Percentiles rank a stretch among this genome's conserved stretches.
These are phyloP conservation scores for Sporothrix luriei DNA, from an alignment of 2,329 filamentous ascomycete genomes.

Conservation along the genomic window DNA sequence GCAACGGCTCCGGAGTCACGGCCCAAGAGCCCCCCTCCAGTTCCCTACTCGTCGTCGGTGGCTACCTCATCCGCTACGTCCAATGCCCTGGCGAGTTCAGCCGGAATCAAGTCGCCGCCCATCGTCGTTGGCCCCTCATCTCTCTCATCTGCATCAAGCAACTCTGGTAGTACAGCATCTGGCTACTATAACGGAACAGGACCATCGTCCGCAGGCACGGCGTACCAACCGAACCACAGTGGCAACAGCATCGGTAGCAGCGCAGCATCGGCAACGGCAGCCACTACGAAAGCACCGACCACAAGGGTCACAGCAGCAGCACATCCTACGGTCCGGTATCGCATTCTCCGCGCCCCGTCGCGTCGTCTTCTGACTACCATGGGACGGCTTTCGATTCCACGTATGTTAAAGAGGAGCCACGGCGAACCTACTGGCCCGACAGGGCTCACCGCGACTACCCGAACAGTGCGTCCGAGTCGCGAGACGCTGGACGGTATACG, in stretches of 20 bases:
- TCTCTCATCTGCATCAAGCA: conserved; percentile 9
- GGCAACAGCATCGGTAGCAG: background rate
- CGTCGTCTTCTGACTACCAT: conserved; percentile 15
- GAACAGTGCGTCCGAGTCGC: conserved; percentile 55
- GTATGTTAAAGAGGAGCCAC: conserved; percentile 66
- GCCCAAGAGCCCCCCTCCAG: conserved; percentile 2
- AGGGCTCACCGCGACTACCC: conserved; percentile 60
- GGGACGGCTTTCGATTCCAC: background rate
- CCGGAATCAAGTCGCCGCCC: conserved; percentile 25
- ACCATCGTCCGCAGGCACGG: background rate
- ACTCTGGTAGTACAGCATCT: conserved; percentile 31
- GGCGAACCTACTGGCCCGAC: conserved; percentile 69
- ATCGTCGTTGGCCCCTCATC: background rate
- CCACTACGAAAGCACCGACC: no score
- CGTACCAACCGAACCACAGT: conserved; percentile 6
- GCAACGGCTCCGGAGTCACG: background rate
- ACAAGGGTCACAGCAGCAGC: background rate
- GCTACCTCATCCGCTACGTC: background rate
- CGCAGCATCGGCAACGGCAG: background rate
- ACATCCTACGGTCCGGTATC: conserved; percentile 7
- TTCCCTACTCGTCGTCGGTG: background rate
- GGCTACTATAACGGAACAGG: conserved; percentile 23
- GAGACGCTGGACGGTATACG: conserved; percentile 65
- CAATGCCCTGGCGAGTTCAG: background rate
- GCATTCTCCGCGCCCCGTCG: conserved; percentile 28